Percentiles rank a stretch among this genome's conserved stretches.
Evolutionary conservation across 768 basidiomycete genomes (phyloP).

Genomic region (Arthromyces matolae): DNA sequence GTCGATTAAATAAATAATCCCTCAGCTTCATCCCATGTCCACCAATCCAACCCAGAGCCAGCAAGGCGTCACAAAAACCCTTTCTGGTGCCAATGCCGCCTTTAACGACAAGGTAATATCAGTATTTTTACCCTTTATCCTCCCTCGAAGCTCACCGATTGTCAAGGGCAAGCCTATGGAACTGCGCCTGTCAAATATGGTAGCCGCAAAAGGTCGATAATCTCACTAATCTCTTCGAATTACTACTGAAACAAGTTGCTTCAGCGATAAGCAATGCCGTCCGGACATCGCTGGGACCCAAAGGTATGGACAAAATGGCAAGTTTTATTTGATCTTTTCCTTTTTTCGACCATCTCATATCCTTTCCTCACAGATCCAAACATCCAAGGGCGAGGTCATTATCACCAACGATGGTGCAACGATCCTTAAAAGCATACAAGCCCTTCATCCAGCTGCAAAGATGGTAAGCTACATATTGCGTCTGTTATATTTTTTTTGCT

Average conservation of each 20-base stretch:
- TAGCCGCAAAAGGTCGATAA: slow-evolving; percentile 87
- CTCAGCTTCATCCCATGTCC: slow-evolving; percentile 28
- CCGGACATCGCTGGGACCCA: slow-evolving; percentile 91
- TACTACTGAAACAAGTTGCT: slow-evolving; percentile 1
- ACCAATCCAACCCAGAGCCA: slow-evolving; percentile 31
- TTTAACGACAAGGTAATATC: slow-evolving; percentile 80
- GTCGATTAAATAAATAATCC: slow-evolving; percentile 21
- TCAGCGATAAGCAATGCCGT: slow-evolving; percentile 97
- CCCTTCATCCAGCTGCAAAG: slow-evolving; percentile 95
- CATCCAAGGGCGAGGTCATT: slow-evolving; percentile 91
- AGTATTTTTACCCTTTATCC: slow-evolving; percentile 4
- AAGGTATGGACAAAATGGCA: slow-evolving; percentile 99
- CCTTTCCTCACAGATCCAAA: slow-evolving; percentile 82
- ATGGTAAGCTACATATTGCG: slow-evolving; percentile 58
- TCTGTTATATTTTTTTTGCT: slow-evolving; percentile 4
- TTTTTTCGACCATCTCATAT: slow-evolving; percentile 8
- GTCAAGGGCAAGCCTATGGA: slow-evolving; percentile 95
- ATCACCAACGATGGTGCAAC: slow-evolving; percentile 99
- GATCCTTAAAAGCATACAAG: slow-evolving; percentile 92
- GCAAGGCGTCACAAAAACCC: slow-evolving; percentile 39
- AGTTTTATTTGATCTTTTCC: slow-evolving; percentile 17
- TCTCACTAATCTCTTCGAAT: not conserved
- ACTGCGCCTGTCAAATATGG: slow-evolving; percentile 94
- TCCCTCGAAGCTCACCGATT: slow-evolving; percentile 27
- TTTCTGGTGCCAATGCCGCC: slow-evolving; percentile 64